phyloP scores from a whole-genome alignment of 345 rosid genomes.

The Aquilaria yunnanensis region DNA sequence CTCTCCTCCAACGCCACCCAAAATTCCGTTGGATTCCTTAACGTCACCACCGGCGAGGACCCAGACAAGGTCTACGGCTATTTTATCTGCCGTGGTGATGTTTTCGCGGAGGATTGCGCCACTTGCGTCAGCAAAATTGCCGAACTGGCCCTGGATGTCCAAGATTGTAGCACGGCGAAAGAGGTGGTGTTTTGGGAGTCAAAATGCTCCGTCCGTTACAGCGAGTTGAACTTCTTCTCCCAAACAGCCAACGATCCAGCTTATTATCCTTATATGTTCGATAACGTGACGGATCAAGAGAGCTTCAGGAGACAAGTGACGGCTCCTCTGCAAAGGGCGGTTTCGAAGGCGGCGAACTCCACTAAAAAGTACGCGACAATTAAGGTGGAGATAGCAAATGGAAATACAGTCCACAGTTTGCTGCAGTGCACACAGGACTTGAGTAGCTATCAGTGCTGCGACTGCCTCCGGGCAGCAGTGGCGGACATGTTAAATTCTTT shows the following conservation, averaged over 20 bases:
- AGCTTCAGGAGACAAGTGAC: not conserved
- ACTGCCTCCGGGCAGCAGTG: conserved; percentile 26
- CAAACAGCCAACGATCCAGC: not conserved
- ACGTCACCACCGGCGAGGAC: not conserved
- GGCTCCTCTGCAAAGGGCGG: not conserved
- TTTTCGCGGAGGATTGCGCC: not conserved
- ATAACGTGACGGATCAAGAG: not conserved
- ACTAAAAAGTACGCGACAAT: conserved; percentile 29
- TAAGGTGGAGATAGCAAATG: conserved; percentile 9
- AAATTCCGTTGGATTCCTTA: not conserved
- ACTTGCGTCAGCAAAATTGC: conserved; percentile 3
- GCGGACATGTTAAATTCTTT: conserved; percentile 18
- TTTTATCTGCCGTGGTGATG: not conserved
- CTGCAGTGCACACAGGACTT: conserved; percentile 53
- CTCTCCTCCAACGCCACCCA: not conserved
- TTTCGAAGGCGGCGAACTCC: conserved; percentile 12
- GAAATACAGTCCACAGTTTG: conserved; percentile 24
- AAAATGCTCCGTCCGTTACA: conserved; percentile 13
- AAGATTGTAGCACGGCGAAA: conserved; percentile 6
- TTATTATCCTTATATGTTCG: too few relatives aligned
- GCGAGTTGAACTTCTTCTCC: not conserved
- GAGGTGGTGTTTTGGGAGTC: conserved; percentile 14
- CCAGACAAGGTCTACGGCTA: not conserved
- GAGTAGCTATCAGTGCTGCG: conserved; percentile 16
- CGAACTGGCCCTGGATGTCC: too few relatives aligned